These are phyloP conservation scores for Linderniella brevidens DNA, from an alignment of 257 asterid genomes.

Conservation along the genomic window DNA sequence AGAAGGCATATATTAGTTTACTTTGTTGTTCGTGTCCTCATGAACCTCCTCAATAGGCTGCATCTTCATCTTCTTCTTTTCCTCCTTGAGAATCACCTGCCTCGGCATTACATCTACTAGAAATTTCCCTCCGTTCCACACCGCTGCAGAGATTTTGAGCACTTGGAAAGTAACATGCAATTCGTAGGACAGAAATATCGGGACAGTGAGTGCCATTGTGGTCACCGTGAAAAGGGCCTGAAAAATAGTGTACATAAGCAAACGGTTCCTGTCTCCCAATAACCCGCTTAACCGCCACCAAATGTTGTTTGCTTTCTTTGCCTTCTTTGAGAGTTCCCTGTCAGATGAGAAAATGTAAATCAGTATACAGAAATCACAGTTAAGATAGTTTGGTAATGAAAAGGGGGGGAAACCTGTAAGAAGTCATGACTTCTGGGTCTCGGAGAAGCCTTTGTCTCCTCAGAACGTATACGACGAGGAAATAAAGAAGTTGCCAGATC, in stretches of 20 bases:
- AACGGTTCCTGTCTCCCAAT: constrained; percentile 83
- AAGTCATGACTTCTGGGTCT: constrained; percentile 98
- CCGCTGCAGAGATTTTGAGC: constrained; percentile 72
- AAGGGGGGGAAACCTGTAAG: constrained; percentile 52
- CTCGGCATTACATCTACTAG: constrained; percentile 93
- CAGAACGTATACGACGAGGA: constrained; percentile 76
- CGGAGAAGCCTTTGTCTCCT: constrained; percentile 72
- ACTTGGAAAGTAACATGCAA: constrained; percentile 58
- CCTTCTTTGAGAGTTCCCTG: constrained; percentile 88
- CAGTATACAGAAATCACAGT: no score
- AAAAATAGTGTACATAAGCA: constrained; percentile 77
- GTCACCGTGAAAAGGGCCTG: constrained; percentile 86
- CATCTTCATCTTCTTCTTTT: constrained; percentile 50
- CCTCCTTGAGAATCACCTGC: constrained; percentile 65
- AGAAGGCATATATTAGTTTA: not conserved
- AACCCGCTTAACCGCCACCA: constrained; percentile 97
- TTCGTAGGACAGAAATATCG: constrained; percentile 72
- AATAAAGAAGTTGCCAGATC: constrained; percentile 83
- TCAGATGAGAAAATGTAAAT: not conserved
- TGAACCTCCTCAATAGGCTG: constrained; percentile 20
- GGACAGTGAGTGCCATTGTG: constrained; percentile 74
- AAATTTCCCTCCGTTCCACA: constrained; percentile 94
- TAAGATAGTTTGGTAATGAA: not conserved
- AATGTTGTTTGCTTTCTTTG: constrained; percentile 73
- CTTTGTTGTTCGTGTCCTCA: constrained; percentile 3